These are phyloP conservation scores for Penicillium sp. DNA, from an alignment of 2,329 filamentous ascomycete genomes.

Conservation along the genomic window DNA sequence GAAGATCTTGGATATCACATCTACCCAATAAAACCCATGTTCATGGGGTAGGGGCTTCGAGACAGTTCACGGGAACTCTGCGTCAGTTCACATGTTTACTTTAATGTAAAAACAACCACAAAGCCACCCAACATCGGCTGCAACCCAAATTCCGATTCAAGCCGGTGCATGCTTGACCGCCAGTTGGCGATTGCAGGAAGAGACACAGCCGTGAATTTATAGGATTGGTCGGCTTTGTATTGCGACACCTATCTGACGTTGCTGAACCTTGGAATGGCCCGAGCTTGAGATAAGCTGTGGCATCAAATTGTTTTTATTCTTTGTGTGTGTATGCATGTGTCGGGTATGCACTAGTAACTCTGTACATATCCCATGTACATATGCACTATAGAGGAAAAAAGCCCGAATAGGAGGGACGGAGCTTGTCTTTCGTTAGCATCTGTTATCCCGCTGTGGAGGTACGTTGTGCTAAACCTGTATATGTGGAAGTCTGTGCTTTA, in stretches of 20 bases:
- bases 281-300: constrained; percentile 8
- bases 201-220: background rate
- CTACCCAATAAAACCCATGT: background rate
- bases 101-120: background rate
- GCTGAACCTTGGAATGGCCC: background rate
- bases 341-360: background rate
- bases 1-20: background rate
- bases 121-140: background rate
- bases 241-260: background rate
- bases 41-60: background rate
- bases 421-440: background rate
- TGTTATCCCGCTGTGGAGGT: background rate
- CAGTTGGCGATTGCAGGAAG: constrained; percentile 6
- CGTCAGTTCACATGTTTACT: background rate
- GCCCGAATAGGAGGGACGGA: background rate
- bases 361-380: background rate
- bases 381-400: background rate
- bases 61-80: background rate
- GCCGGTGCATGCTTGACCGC: constrained; percentile 6
- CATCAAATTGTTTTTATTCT: background rate
- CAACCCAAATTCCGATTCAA: background rate
- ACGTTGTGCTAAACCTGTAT: constrained; percentile 6
- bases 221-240: constrained; percentile 1
- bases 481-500: constrained; percentile 1
- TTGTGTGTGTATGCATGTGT: background rate